Conservation (phyloP, 257 asterid species). For the Jasminum sambac region DNA sequence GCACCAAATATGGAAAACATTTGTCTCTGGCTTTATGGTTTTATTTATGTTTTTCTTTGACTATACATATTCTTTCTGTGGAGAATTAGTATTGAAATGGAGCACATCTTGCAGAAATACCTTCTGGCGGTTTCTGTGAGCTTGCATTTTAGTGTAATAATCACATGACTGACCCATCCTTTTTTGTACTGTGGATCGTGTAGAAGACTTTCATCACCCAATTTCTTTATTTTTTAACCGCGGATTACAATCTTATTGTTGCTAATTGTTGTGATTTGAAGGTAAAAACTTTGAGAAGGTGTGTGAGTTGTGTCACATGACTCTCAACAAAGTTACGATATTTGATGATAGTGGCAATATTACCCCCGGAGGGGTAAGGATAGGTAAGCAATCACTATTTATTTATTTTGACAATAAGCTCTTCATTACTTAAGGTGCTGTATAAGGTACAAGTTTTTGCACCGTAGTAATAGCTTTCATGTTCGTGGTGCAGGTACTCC, state of each 20-base stretch:
- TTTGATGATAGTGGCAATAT: conserved; percentile 77
- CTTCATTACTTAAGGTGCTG: background rate
- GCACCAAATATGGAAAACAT: too few species aligned
- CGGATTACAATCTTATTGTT: conserved; percentile 13
- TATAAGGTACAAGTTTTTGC: background rate
- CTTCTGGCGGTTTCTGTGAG: background rate
- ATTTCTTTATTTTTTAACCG: conserved; percentile 3
- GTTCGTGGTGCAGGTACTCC: conserved; percentile 59
- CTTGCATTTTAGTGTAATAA: background rate
- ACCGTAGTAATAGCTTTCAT: conserved; percentile 5
- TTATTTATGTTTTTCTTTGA: too few species aligned
- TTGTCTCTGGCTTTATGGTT: too few species aligned
- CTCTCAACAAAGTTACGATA: conserved; percentile 71
- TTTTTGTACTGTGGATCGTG: conserved; percentile 6
- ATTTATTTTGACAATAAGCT: too few species aligned
- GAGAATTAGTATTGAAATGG: too few species aligned
- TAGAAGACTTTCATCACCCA: background rate
- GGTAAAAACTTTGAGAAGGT: conserved; percentile 82
- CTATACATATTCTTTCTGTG: too few species aligned
- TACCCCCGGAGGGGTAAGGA: conserved; percentile 76
- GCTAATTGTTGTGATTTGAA: conserved; percentile 24
- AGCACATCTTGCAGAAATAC: background rate
- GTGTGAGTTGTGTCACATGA: conserved; percentile 74
- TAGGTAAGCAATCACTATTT: conserved; percentile 54
- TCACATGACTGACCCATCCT: background rate